Conservation (phyloP, 495 filamentous ascomycete species). For the Paragyromitra xinjiangensis region DNA sequence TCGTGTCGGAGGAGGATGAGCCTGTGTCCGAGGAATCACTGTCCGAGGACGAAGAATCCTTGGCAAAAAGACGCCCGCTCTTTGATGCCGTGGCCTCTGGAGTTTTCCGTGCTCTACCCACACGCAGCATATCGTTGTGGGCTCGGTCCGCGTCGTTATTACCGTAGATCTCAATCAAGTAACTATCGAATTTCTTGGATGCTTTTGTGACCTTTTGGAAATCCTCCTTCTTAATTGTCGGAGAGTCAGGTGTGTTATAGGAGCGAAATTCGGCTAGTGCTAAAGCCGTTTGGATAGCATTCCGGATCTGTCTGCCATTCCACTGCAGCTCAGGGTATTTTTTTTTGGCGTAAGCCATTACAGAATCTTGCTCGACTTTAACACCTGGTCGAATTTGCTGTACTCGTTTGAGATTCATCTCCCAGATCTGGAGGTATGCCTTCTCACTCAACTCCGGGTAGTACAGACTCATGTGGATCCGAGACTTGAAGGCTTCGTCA, state of each 20-base stretch:
- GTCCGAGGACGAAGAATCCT: background rate
- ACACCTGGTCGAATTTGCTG: constrained; percentile 15
- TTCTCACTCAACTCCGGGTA: constrained; percentile 57
- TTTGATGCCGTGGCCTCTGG: background rate
- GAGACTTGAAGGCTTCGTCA: constrained; percentile 63
- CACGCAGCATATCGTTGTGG: constrained; percentile 2
- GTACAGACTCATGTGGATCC: constrained; percentile 63
- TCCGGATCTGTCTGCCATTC: constrained; percentile 47
- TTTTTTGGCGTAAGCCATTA: constrained; percentile 15
- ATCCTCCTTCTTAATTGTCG: background rate
- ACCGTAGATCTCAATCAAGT: constrained; percentile 2
- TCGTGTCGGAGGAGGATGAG: background rate
- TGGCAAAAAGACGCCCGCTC: background rate
- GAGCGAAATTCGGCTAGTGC: constrained; percentile 32
- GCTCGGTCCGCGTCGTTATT: background rate
- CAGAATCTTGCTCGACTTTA: constrained; percentile 6
- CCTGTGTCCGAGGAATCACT: background rate
- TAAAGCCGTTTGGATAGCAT: constrained; percentile 34
- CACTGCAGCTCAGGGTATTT: constrained; percentile 13
- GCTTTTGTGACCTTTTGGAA: constrained; percentile 13
- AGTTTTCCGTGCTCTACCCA: background rate
- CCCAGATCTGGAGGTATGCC: constrained; percentile 14
- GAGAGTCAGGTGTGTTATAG: background rate
- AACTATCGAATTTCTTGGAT: constrained; percentile 6
- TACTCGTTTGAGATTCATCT: constrained; percentile 24